These are phyloP conservation scores for Fragaria nilgerrensis DNA, from an alignment of 306 rosid species.

Conservation along the genomic window DNA sequence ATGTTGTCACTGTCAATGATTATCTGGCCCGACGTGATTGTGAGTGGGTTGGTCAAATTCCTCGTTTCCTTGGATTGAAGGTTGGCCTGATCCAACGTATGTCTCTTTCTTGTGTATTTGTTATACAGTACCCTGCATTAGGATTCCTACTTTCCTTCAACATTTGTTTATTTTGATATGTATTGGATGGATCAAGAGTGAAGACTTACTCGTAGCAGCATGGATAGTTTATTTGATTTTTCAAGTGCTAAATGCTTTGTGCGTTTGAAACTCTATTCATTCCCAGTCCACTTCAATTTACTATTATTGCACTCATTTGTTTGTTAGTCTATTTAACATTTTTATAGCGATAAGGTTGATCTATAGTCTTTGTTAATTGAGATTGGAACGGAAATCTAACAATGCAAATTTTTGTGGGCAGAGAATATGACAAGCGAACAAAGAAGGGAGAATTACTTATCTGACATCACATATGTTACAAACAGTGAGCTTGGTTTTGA, in stretches of 20 bases:
- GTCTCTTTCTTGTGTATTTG: slow-evolving; percentile 45
- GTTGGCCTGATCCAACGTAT: slow-evolving; percentile 99
- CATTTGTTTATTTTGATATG: not conserved
- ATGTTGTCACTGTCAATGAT: slow-evolving; percentile 93
- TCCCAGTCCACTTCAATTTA: not conserved
- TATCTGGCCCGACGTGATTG: slow-evolving; percentile 94
- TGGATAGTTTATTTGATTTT: slow-evolving; percentile 8
- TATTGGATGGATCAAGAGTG: slow-evolving; percentile 11
- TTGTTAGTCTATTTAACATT: not conserved
- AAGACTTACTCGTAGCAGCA: not conserved
- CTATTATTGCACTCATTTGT: not conserved
- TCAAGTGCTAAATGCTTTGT: slow-evolving; percentile 9
- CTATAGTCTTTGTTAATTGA: slow-evolving; percentile 9
- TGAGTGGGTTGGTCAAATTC: slow-evolving; percentile 99
- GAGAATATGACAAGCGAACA: slow-evolving; percentile 97
- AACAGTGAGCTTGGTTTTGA: slow-evolving; percentile 99
- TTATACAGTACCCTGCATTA: not conserved
- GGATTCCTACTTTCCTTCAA: not conserved
- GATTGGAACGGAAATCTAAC: slow-evolving; percentile 25
- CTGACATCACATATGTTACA: slow-evolving; percentile 94
- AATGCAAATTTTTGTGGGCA: slow-evolving; percentile 45
- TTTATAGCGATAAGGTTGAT: not conserved
- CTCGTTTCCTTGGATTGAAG: slow-evolving; percentile 98
- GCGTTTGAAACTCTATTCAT: not conserved
- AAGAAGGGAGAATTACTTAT: slow-evolving; percentile 84